Percentiles rank a stretch among this genome's conserved stretches.
phyloP scores from a whole-genome alignment of 148 eudicot genomes.

The Gaultheria prostrata region DNA sequence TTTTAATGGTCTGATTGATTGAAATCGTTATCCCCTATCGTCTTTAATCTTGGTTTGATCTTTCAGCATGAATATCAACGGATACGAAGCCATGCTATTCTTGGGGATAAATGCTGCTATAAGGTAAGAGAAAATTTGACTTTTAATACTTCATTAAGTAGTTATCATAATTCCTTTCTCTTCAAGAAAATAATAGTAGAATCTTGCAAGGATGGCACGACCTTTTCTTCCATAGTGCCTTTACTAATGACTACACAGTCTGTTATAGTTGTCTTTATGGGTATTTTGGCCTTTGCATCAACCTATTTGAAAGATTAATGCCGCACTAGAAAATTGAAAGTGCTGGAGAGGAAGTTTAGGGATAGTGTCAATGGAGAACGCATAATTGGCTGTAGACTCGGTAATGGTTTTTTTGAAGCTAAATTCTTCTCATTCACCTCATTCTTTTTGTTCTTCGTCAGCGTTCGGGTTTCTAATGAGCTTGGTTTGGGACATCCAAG shows the following conservation, averaged over 20 bases:
- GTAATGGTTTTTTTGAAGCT: too few relatives aligned
- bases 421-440: not conserved
- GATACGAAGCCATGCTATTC: constrained; percentile 66
- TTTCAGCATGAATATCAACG: constrained; percentile 67
- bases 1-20: not conserved
- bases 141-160: not conserved
- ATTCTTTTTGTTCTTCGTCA: constrained; percentile 18
- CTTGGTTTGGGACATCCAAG: constrained; percentile 64
- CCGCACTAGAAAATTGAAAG: not conserved
- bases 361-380: not conserved
- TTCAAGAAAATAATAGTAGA: not conserved
- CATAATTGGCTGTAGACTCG: not conserved
- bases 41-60: not conserved
- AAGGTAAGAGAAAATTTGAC: constrained; percentile 37
- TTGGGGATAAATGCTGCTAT: constrained; percentile 79
- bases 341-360: too few relatives aligned
- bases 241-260: too few relatives aligned
- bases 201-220: too few relatives aligned
- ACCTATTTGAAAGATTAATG: too few relatives aligned
- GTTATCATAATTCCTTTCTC: not conserved
- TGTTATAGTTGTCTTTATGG: too few relatives aligned
- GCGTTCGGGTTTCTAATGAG: constrained; percentile 92
- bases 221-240: too few relatives aligned
- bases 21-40: not conserved
- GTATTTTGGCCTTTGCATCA: too few relatives aligned